A percentile compares a stretch with the other conserved stretches of the same genome.
phyloP scores from a whole-genome alignment of 2,329 filamentous ascomycete genomes.

The Pseudocercospora cruenta region DNA sequence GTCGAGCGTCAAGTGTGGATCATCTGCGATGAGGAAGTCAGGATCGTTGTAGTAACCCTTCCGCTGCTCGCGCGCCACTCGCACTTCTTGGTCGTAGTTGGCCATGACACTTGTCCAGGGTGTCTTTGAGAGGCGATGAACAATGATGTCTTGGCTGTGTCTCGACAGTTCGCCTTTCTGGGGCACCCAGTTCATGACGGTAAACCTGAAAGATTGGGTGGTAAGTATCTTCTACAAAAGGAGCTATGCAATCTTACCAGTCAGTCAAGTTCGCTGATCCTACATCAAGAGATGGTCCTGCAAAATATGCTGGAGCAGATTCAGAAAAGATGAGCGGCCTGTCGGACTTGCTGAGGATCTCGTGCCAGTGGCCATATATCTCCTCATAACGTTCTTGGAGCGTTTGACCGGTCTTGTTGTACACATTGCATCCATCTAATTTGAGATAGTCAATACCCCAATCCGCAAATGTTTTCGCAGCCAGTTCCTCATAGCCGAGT shows the following conservation, averaged over 20 bases:
- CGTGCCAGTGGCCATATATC: slow-evolving; percentile 6
- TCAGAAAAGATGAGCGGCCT: slow-evolving; percentile 4
- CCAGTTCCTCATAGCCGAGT: slow-evolving; percentile 60
- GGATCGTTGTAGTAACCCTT: slow-evolving; percentile 6
- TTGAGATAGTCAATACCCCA: slow-evolving; percentile 66
- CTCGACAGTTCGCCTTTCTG: neutral
- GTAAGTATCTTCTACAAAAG: neutral
- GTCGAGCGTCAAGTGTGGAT: neutral
- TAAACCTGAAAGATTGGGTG: neutral
- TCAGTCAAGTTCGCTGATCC: slow-evolving; percentile 1
- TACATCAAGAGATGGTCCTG: neutral
- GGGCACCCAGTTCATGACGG: slow-evolving; percentile 5
- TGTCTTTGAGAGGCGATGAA: neutral
- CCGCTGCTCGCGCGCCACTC: neutral
- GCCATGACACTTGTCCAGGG: slow-evolving; percentile 4
- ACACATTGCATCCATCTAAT: slow-evolving; percentile 17
- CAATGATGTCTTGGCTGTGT: neutral
- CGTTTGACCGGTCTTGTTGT: slow-evolving; percentile 1
- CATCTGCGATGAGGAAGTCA: slow-evolving; percentile 4
- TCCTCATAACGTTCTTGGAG: neutral
- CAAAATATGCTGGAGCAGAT: slow-evolving; percentile 6
- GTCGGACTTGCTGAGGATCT: slow-evolving; percentile 1
- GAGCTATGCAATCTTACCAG: neutral
- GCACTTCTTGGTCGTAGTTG: slow-evolving; percentile 3
- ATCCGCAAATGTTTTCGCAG: slow-evolving; percentile 60